These are phyloP conservation scores for Prunus padus DNA, from an alignment of 306 rosid genomes.

Conservation along the genomic window DNA sequence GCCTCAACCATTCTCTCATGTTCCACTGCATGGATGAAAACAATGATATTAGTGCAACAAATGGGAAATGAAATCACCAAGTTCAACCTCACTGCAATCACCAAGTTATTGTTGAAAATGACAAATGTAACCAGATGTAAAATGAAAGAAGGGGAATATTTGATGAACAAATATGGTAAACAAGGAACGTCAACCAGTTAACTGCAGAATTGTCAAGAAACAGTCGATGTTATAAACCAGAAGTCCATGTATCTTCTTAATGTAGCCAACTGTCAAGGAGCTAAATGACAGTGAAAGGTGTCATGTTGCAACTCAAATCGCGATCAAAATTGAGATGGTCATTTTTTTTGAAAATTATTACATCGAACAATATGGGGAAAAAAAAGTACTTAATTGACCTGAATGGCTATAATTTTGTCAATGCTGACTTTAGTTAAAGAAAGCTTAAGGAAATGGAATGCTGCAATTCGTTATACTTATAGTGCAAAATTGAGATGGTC, in stretches of 20 bases:
- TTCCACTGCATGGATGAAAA: slow-evolving; percentile 57
- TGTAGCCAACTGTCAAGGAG: neutral
- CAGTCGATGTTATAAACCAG: neutral
- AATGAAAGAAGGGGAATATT: neutral
- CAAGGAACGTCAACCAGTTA: slow-evolving; percentile 1
- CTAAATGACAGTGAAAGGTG: neutral
- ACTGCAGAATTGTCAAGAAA: slow-evolving; percentile 3
- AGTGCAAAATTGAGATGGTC: neutral
- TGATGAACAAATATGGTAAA: neutral
- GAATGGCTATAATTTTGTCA: neutral
- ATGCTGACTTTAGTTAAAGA: neutral
- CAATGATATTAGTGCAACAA: slow-evolving; percentile 9
- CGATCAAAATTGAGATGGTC: neutral
- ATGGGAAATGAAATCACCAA: slow-evolving; percentile 15
- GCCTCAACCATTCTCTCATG: slow-evolving; percentile 86
- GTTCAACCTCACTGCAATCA: slow-evolving; percentile 15
- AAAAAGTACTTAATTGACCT: neutral
- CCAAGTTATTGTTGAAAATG: neutral
- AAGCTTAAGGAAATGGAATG: neutral
- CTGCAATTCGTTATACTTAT: neutral
- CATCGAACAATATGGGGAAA: neutral
- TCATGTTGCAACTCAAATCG: neutral
- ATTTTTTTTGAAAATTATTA: neutral
- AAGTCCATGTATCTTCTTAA: neutral
- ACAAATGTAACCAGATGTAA: neutral